phyloP scores from a whole-genome alignment of 2,329 filamentous ascomycete species.

The Basipetospora chlamydospora region DNA sequence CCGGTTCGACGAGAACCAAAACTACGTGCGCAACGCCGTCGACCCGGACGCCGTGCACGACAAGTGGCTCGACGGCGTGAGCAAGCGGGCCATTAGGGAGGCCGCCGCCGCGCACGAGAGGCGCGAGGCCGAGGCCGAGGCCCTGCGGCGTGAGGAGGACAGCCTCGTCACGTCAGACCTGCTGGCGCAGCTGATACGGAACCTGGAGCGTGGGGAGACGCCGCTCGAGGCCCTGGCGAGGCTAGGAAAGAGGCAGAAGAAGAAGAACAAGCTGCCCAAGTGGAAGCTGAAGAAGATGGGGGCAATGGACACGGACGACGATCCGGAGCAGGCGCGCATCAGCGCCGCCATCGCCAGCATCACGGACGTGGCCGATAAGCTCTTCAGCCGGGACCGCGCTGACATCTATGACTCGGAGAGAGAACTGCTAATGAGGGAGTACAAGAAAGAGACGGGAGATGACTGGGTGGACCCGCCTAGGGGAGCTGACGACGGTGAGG shows the following conservation, averaged over 20 bases:
- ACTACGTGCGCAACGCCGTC: conserved; percentile 75
- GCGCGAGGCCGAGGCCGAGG: conserved; percentile 61
- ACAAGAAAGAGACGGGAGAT: conserved; percentile 72
- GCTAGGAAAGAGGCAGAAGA: conserved; percentile 52
- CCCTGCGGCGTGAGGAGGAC: conserved; percentile 61
- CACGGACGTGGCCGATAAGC: conserved; percentile 77
- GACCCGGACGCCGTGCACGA: conserved; percentile 89
- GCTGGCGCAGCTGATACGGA: conserved; percentile 55
- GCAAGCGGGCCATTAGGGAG: conserved; percentile 82
- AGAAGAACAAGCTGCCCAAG: conserved; percentile 43
- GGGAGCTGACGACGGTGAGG: conserved; percentile 12
- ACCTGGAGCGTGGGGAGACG: conserved; percentile 70
- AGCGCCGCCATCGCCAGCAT: conserved; percentile 66
- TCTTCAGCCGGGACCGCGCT: conserved; percentile 67
- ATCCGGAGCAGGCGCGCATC: conserved; percentile 54
- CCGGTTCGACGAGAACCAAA: conserved; percentile 77
- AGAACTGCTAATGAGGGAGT: conserved; percentile 71
- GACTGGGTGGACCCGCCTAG: conserved; percentile 50
- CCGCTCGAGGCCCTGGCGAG: conserved; percentile 76
- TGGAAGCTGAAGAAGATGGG: conserved; percentile 58
- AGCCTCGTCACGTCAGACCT: conserved; percentile 58
- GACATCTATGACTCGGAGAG: conserved; percentile 89
- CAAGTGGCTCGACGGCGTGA: conserved; percentile 80
- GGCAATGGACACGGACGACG: conserved; percentile 58
- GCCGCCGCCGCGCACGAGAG: conserved; percentile 80